Conservation (phyloP, 768 basidiomycete genomes). For the Cystobasidium tubakii region DNA sequence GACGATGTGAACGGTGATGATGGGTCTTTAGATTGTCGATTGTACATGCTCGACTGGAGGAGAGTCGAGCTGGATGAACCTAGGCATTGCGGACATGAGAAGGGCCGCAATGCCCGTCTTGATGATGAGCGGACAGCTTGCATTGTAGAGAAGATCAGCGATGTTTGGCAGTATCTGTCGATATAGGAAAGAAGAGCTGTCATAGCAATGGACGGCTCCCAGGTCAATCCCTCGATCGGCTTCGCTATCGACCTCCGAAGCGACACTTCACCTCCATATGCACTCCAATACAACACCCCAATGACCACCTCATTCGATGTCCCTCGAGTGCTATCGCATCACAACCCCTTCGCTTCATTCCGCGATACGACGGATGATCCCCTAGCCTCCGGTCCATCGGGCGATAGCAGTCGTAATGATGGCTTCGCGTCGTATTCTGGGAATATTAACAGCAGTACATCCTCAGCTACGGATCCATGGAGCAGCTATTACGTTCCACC, state of each 20-base stretch:
- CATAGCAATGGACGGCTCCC: not conserved
- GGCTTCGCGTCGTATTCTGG: not conserved
- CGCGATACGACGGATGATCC: slow-evolving; percentile 20
- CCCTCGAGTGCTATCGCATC: not conserved
- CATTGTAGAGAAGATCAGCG: no score
- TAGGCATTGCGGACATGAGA: not conserved
- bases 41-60: not conserved
- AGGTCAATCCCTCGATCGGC: no score
- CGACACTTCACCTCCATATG: no score
- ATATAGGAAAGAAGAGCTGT: slow-evolving; percentile 1
- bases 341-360: slow-evolving; percentile 22
- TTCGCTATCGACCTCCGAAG: no score
- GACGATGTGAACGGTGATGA: not conserved
- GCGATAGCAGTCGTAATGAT: not conserved
- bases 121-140: not conserved
- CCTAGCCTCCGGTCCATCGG: slow-evolving; percentile 11
- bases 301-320: slow-evolving; percentile 24
- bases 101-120: not conserved
- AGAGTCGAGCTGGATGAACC: not conserved
- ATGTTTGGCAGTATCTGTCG: not conserved
- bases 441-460: not conserved
- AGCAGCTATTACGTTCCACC: slow-evolving; percentile 23
- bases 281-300: not conserved
- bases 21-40: not conserved
- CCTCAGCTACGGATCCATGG: slow-evolving; percentile 8